phyloP scores from a whole-genome alignment of 2,329 filamentous ascomycete genomes.

The Pseudogymnoascus sp. region DNA sequence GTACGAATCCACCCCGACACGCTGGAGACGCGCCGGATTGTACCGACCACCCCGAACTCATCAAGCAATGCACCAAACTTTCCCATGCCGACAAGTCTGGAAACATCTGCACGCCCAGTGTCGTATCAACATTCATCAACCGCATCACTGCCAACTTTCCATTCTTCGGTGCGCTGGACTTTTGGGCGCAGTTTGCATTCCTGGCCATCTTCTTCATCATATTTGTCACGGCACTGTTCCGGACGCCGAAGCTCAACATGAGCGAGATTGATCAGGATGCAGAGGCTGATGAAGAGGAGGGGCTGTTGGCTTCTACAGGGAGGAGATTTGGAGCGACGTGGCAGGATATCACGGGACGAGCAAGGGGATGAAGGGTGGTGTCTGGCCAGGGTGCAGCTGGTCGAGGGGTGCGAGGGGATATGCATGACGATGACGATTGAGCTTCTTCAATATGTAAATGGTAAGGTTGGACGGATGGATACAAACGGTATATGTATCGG shows the following conservation, averaged over 20 bases:
- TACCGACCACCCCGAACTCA: constrained; percentile 58
- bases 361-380: not conserved
- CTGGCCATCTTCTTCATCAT: constrained; percentile 76
- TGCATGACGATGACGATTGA: constrained; percentile 3
- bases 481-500: not conserved
- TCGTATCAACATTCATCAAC: constrained; percentile 90
- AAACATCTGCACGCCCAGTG: constrained; percentile 80
- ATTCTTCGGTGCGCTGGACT: constrained; percentile 85
- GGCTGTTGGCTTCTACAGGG: constrained; percentile 75
- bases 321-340: constrained; percentile 78
- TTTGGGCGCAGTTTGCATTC: constrained; percentile 95
- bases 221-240: constrained; percentile 71
- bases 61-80: constrained; percentile 76
- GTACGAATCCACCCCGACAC: constrained; percentile 59
- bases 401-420: not conserved
- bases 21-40: constrained; percentile 69
- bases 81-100: constrained; percentile 63
- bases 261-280: constrained; percentile 79
- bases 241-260: constrained; percentile 69
- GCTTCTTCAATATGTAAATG: not conserved
- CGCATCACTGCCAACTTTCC: constrained; percentile 89
- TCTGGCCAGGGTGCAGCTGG: not conserved
- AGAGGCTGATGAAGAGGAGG: constrained; percentile 89
- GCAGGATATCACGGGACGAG: constrained; percentile 68
- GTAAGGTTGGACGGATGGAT: not conserved